phyloP scores from a whole-genome alignment of 192 early-diverging fungal genomes.

The Fimicolochytrium jonesii region DNA sequence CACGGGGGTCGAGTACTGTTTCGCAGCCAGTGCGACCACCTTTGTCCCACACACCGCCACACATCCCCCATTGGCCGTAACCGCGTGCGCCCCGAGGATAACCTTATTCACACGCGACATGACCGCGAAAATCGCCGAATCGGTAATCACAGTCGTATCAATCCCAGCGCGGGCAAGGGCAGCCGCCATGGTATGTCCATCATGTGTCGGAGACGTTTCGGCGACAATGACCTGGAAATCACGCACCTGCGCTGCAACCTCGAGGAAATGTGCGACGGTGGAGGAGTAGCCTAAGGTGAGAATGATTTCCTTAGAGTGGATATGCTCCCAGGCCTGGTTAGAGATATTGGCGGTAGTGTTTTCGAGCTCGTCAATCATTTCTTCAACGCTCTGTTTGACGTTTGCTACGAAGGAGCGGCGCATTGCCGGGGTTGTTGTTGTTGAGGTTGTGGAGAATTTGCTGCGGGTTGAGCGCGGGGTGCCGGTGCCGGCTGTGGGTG shows the following conservation, averaged over 20 bases:
- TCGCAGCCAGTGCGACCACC: constrained; percentile 82
- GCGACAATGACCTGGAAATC: constrained; percentile 95
- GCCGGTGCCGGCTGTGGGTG: not conserved
- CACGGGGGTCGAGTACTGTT: constrained; percentile 88
- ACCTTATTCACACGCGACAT: constrained; percentile 99
- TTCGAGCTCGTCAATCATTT: constrained; percentile 84
- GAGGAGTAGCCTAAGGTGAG: constrained; percentile 87
- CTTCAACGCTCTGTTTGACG: constrained; percentile 79
- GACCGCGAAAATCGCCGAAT: constrained; percentile 91
- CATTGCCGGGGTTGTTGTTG: too few species aligned
- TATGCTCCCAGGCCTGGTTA: constrained; percentile 81
- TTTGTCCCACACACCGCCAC: constrained; percentile 78
- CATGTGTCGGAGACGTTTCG: constrained; percentile 84
- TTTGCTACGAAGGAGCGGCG: constrained; percentile 62
- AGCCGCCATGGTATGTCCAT: constrained; percentile 81
- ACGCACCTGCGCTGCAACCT: constrained; percentile 75
- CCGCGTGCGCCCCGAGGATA: constrained; percentile 84
- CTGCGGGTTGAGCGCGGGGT: not conserved
- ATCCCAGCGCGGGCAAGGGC: constrained; percentile 73
- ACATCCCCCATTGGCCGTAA: constrained; percentile 90
- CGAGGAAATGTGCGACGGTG: constrained; percentile 82
- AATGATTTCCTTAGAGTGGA: constrained; percentile 95
- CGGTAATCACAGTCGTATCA: constrained; percentile 86
- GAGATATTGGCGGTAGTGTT: constrained; percentile 73
- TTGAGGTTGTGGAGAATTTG: too few species aligned